These are phyloP conservation scores for Aspergillus intermedius DNA, from an alignment of 2,329 filamentous ascomycete genomes.

Conservation along the genomic window DNA sequence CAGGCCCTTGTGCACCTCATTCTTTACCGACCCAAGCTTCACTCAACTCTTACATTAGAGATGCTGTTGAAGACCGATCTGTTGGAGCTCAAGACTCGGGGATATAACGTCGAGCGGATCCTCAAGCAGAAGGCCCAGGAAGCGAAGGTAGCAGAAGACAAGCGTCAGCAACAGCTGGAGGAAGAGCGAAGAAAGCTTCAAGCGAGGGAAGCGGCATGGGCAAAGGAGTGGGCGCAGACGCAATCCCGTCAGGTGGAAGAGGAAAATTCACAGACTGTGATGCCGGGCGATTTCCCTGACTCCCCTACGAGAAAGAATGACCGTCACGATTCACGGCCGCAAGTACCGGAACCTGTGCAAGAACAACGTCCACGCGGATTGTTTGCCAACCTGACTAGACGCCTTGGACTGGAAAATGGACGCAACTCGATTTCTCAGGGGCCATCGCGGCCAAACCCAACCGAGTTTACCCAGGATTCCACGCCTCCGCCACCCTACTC, in stretches of 20 bases:
- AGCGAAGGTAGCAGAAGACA: conserved; percentile 76
- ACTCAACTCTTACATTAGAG: conserved; percentile 85
- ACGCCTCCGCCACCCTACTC: conserved; percentile 38
- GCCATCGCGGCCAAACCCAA: conserved; percentile 15
- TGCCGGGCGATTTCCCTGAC: conserved; percentile 70
- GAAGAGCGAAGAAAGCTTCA: conserved; percentile 64
- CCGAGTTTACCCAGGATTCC: conserved; percentile 13
- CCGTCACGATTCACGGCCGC: conserved; percentile 14
- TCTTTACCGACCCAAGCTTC: conserved; percentile 74
- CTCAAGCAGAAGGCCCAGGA: conserved; percentile 81
- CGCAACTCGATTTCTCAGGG: conserved; percentile 19
- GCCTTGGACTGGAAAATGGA: conserved; percentile 59
- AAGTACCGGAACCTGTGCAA: conserved; percentile 18
- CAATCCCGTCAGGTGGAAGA: conserved; percentile 17
- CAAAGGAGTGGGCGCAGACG: conserved; percentile 32
- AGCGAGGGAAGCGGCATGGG: conserved; percentile 50
- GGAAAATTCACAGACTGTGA: conserved; percentile 39
- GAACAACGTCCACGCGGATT: conserved; percentile 50
- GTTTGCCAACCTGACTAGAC: conserved; percentile 62
- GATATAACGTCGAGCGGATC: conserved; percentile 95
- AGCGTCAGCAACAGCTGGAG: conserved; percentile 65
- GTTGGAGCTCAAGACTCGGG: conserved; percentile 71
- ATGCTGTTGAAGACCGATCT: conserved; percentile 82
- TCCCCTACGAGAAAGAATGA: conserved; percentile 49
- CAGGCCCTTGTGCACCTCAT: conserved; percentile 77